Conservation (phyloP, 2,329 filamentous ascomycete species). For the Fusarium virguliforme region DNA sequence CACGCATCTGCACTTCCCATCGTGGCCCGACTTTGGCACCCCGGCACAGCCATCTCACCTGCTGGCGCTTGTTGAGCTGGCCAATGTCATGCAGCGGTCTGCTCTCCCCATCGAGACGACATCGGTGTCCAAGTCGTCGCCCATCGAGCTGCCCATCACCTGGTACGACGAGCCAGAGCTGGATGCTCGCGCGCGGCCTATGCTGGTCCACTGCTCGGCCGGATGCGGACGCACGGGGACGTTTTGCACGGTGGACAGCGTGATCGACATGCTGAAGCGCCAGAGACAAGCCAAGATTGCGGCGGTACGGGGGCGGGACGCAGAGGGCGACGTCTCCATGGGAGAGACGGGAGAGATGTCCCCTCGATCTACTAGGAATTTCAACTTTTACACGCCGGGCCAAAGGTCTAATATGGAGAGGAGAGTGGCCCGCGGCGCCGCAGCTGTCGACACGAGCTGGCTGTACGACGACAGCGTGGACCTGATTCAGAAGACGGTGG, state of each 20-base stretch:
- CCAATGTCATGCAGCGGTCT: slow-evolving; percentile 79
- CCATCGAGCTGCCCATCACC: slow-evolving; percentile 55
- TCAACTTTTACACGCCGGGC: slow-evolving; percentile 43
- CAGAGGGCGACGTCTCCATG: slow-evolving; percentile 67
- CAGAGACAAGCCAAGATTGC: slow-evolving; percentile 68
- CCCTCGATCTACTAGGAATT: slow-evolving; percentile 48
- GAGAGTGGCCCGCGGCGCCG: slow-evolving; percentile 22
- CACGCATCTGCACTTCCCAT: slow-evolving; percentile 93
- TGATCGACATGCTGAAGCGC: slow-evolving; percentile 96
- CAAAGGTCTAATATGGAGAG: slow-evolving; percentile 39
- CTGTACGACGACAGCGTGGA: slow-evolving; percentile 80
- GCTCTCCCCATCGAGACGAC: slow-evolving; percentile 65
- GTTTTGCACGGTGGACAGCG: slow-evolving; percentile 96
- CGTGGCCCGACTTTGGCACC: slow-evolving; percentile 98
- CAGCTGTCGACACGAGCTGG: slow-evolving; percentile 72
- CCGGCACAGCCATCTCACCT: slow-evolving; percentile 91
- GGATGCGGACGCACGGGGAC: slow-evolving; percentile 96
- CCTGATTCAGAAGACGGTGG: slow-evolving; percentile 87
- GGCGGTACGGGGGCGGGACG: slow-evolving; percentile 40
- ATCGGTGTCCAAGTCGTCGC: slow-evolving; percentile 54
- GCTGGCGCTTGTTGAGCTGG: slow-evolving; percentile 89
- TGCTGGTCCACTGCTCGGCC: slow-evolving; percentile 95
- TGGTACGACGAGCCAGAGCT: slow-evolving; percentile 75
- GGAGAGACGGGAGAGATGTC: slow-evolving; percentile 52
- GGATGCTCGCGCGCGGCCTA: slow-evolving; percentile 72